A percentile compares a stretch with the other conserved stretches of the same genome.
Conservation (phyloP, 2,329 filamentous ascomycete species). For the Colletotrichum neosansevieriae region DNA sequence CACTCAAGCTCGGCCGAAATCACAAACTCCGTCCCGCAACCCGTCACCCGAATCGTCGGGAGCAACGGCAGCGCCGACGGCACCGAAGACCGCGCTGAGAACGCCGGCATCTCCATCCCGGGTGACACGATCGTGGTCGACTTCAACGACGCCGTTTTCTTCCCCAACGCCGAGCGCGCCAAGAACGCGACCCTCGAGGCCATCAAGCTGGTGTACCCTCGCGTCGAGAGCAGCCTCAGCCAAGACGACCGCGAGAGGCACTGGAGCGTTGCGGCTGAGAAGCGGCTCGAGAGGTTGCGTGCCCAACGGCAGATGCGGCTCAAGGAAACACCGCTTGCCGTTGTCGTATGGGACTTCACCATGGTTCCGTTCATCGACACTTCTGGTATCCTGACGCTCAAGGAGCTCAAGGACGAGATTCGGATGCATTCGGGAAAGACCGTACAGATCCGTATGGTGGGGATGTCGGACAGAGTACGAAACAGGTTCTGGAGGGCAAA, state of each 20-base stretch:
- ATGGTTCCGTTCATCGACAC: conserved; percentile 66
- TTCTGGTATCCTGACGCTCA: conserved; percentile 63
- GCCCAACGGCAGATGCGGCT: conserved; percentile 50
- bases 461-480: conserved; percentile 57
- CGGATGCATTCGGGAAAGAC: conserved; percentile 60
- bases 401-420: conserved; percentile 62
- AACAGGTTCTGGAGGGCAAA: conserved; percentile 54
- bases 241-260: conserved; percentile 55
- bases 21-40: conserved; percentile 48
- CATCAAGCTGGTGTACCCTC: conserved; percentile 55
- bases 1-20: conserved; percentile 27
- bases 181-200: conserved; percentile 55
- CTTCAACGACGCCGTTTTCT: conserved; percentile 70
- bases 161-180: conserved; percentile 67
- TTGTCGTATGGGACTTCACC: conserved; percentile 65
- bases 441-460: conserved; percentile 62
- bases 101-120: conserved; percentile 47
- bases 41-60: conserved; percentile 55
- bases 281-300: conserved; percentile 60
- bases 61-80: conserved; percentile 44
- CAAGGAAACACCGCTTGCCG: conserved; percentile 50
- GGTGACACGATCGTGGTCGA: conserved; percentile 67
- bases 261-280: conserved; percentile 67
- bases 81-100: conserved; percentile 45
- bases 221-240: conserved; percentile 45